Evolutionary conservation across 2,329 filamentous ascomycete species (phyloP).

Genomic region (Ophiocordyceps camponoti-leonardi): DNA sequence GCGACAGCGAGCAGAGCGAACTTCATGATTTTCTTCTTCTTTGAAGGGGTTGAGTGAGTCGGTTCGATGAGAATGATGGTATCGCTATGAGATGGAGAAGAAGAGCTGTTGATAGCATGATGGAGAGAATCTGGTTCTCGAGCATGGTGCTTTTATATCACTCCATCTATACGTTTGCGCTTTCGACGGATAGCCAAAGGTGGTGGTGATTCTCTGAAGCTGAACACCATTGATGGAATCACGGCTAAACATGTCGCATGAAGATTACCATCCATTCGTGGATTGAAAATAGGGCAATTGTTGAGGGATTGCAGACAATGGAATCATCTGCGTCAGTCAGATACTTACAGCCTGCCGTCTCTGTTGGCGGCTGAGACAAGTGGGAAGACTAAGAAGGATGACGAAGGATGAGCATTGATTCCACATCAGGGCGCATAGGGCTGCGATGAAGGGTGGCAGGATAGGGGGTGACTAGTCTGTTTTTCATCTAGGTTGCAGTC

Average conservation of each 20-base stretch:
- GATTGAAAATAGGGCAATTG: neutral
- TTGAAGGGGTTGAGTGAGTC: neutral
- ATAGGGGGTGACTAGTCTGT: too few relatives aligned
- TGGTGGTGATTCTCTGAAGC: too few relatives aligned
- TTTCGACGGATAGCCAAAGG: neutral
- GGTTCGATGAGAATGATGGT: neutral
- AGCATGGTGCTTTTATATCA: neutral
- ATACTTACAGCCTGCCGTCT: neutral
- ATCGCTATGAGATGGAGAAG: too few relatives aligned
- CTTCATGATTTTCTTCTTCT: neutral
- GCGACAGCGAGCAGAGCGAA: neutral
- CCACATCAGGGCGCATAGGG: neutral
- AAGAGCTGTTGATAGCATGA: neutral
- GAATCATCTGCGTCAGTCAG: neutral
- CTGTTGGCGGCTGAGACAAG: neutral
- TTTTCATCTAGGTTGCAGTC: too few relatives aligned
- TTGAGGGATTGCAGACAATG: neutral
- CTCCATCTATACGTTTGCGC: neutral
- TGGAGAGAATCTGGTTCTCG: neutral
- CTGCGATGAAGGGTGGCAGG: neutral
- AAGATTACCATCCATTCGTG: neutral
- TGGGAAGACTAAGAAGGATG: neutral
- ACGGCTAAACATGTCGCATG: too few relatives aligned
- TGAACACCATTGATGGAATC: too few relatives aligned
- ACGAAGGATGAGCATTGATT: neutral